phyloP scores from a whole-genome alignment of 306 rosid genomes.

The Rubus idaeus region DNA sequence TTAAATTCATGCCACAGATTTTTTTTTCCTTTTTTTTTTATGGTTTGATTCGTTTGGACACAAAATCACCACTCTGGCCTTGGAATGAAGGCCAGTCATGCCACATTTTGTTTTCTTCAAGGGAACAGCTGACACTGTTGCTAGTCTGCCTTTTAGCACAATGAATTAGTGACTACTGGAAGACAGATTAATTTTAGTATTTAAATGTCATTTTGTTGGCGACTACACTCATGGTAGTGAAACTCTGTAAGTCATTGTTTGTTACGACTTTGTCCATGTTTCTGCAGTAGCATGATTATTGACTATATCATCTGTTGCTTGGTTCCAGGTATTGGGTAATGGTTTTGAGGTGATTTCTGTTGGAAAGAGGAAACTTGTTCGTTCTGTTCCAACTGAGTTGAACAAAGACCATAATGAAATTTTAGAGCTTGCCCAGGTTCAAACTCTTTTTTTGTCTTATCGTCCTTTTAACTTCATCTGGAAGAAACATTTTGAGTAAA shows the following conservation, averaged over 20 bases:
- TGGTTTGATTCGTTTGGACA: neutral
- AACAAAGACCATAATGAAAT: conserved; percentile 97
- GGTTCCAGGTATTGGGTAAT: conserved; percentile 77
- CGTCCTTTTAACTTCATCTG: neutral
- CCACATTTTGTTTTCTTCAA: neutral
- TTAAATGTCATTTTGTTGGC: neutral
- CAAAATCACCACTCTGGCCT: neutral
- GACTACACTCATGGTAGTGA: too few species aligned
- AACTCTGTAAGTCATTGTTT: neutral
- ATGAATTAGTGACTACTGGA: neutral
- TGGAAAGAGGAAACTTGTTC: conserved; percentile 91
- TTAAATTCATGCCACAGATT: neutral
- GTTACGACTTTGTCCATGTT: neutral
- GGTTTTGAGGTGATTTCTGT: conserved; percentile 95
- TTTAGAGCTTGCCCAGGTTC: conserved; percentile 97
- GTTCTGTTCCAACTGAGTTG: conserved; percentile 97
- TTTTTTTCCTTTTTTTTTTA: too few species aligned
- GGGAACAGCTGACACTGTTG: neutral
- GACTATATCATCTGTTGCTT: conserved; percentile 15
- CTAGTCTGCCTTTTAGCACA: too few species aligned
- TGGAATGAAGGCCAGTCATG: neutral
- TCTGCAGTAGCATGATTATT: conserved; percentile 16
- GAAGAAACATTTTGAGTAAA: neutral
- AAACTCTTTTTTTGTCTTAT: neutral
- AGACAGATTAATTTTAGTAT: neutral